Conservation (phyloP, 2,329 filamentous ascomycete genomes). For the Gaeumannomyces tritici region DNA sequence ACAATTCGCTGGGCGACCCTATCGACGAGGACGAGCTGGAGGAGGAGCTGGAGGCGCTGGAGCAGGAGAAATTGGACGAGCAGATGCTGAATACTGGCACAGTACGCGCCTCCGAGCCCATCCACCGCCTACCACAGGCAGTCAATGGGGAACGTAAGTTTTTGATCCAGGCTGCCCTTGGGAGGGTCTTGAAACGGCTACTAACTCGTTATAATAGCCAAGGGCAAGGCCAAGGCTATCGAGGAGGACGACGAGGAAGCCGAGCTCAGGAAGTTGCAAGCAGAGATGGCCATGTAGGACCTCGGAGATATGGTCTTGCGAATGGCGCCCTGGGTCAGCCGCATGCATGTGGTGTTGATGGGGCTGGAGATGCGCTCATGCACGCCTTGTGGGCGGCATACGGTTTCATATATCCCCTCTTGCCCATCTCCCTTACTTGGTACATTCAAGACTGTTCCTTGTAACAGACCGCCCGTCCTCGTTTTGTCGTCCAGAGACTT, state of each 20-base stretch:
- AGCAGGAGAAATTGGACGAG: slow-evolving; percentile 88
- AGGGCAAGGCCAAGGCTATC: slow-evolving; percentile 37
- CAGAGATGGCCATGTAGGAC: slow-evolving; percentile 87
- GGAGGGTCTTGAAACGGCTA: background rate
- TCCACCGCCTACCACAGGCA: slow-evolving; percentile 67
- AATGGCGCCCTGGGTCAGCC: background rate
- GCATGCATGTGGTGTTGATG: background rate
- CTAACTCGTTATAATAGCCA: slow-evolving; percentile 24
- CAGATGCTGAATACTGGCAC: slow-evolving; percentile 85
- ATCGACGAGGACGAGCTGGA: slow-evolving; percentile 84
- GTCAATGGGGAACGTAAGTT: slow-evolving; percentile 67
- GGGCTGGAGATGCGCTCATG: background rate
- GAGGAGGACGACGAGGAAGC: slow-evolving; percentile 94
- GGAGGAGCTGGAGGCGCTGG: slow-evolving; percentile 72
- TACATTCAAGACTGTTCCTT: background rate
- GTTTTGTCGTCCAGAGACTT: background rate
- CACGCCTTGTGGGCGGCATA: background rate
- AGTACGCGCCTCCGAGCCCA: slow-evolving; percentile 70
- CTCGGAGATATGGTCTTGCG: background rate
- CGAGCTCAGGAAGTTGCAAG: slow-evolving; percentile 85
- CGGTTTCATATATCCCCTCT: background rate
- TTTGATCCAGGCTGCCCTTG: slow-evolving; percentile 2
- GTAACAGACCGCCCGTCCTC: background rate
- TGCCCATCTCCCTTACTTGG: background rate
- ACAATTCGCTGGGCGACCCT: slow-evolving; percentile 51